Evolutionary conservation across 2,329 filamentous ascomycete species (phyloP), one percentile per base, ranked within the genome.

Genomic region (Aspergillus phoenicis): DNA sequence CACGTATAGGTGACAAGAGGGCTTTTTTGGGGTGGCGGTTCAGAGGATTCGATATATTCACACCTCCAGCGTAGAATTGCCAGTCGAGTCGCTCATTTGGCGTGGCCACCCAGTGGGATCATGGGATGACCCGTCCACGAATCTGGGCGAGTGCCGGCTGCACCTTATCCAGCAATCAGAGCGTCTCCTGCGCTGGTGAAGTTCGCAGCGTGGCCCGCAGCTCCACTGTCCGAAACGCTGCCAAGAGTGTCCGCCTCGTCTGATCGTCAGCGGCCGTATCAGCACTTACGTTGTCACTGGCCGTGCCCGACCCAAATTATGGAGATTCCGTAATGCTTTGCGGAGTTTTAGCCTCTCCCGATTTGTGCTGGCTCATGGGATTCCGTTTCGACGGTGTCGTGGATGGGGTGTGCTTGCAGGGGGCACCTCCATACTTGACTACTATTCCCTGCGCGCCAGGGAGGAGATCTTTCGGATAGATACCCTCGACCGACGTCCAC

Each of bases 231-330:
- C 48, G 49, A 65, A 64, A 65, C 58, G 57, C 58, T 61, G 70
- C 70, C 70, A 71, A 71, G 70, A 64, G 58, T 33, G 53, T 61
- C 63, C 59, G 66, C 58, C 53, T 62, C 59, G 15, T 56, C 59
- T 53, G 53, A 66, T 66, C 63, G 63, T 65, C 66, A 64, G 63
- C 63, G 57, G 55, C 64, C 63, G 61, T 68, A 58, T 64, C 64
- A 64, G 61, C 60, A 49, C 62, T 68, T 68, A 62, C 64, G 64
- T 66, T 62, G 64, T 64, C 61, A 60, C 55, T 65, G 62, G 56
- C 36, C 53, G 57, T 52, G 56, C 57, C 53, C 48, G 43, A n/a
- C 33, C 17, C 38, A 48, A 49, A 47, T 52, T 59, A 63, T 61
- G 62, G 58, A 62, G 57, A 57, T 54, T 56, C 52, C 58, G 49